Evolutionary conservation across 345 rosid species (phyloP), one percentile per base, ranked within the genome.

Genomic region (Lenwebbia sp.): DNA sequence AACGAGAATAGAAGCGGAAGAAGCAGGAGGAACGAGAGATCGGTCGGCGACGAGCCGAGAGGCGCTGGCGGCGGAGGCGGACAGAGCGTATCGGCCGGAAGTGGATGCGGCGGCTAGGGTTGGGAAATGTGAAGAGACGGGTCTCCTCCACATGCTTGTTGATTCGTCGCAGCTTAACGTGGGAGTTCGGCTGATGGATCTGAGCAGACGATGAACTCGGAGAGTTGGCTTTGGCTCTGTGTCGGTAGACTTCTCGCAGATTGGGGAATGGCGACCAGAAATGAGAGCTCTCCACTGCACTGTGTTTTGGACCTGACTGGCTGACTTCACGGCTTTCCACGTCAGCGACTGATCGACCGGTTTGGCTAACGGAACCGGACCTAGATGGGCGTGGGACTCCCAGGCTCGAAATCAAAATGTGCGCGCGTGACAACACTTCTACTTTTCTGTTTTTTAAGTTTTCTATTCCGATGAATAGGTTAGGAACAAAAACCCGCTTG

Each of bases 141-240:
- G 84, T 90, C 95, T 91, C 91, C 96, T 94, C 99, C 98, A 96
- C 99, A 96, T 96, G 88, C 74, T 91, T 83, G 83, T 2, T 5
- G 47, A 70, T 33, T 70, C 58, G 58, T 55, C 58, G 58, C 10
- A 23, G 58, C 58, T 55, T 55, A 10, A 55, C n/a, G 58, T 12
- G 58, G 58, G 58, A 23, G 58, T 4, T 23, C 78, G 47, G 78
- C 47, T 10, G 26, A 33, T 11, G 47, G 81, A 37, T 70, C 78
- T 37, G 47, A 70, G 47, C 44, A 9, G 23, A 19, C 78, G 78
- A 40, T 37, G 78, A 37, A 70, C 21, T 70, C 47, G 47, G 78
- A 37, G 47, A 25, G 81, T 52, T 41, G 54, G 58, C 51, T 57
- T 58, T 28, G 41, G 86, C 86, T 41, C 65, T 57, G 33, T 28